A percentile compares a stretch with the other conserved stretches of the same genome.
Conservation (phyloP, 495 filamentous ascomycete genomes). For the Jackrogersella minutella region DNA sequence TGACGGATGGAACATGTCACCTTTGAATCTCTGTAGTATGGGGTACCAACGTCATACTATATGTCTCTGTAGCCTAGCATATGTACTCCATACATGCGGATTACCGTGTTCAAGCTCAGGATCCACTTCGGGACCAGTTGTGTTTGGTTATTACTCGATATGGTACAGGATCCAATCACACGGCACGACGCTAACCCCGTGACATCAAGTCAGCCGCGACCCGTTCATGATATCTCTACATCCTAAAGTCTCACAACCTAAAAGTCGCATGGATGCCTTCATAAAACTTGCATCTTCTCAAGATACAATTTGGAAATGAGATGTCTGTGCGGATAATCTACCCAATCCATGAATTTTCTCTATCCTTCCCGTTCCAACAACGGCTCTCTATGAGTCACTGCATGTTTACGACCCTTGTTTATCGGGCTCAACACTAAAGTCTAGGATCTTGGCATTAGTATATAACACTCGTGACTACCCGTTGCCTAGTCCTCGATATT, state of each 20-base stretch:
- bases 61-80: conserved; percentile 5
- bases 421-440: neutral
- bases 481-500: neutral
- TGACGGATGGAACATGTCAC: neutral
- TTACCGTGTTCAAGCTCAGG: too few species aligned
- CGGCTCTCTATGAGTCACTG: conserved; percentile 25
- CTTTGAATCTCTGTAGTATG: conserved; percentile 14
- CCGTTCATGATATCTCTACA: conserved; percentile 8
- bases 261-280: conserved; percentile 19
- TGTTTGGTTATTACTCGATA: conserved; percentile 11
- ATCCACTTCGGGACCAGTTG: too few species aligned
- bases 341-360: neutral
- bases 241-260: neutral
- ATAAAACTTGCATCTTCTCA: conserved; percentile 5
- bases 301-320: neutral
- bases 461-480: conserved; percentile 24
- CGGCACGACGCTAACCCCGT: conserved; percentile 21
- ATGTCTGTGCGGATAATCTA: neutral
- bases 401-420: conserved; percentile 3
- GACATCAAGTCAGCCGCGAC: conserved; percentile 39
- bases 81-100: conserved; percentile 17
- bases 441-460: conserved; percentile 27
- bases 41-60: neutral
- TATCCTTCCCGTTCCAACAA: conserved; percentile 1
- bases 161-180: conserved; percentile 29